These are phyloP conservation scores for Xylaria bambusicola DNA, from an alignment of 495 filamentous ascomycete species.

Conservation along the genomic window DNA sequence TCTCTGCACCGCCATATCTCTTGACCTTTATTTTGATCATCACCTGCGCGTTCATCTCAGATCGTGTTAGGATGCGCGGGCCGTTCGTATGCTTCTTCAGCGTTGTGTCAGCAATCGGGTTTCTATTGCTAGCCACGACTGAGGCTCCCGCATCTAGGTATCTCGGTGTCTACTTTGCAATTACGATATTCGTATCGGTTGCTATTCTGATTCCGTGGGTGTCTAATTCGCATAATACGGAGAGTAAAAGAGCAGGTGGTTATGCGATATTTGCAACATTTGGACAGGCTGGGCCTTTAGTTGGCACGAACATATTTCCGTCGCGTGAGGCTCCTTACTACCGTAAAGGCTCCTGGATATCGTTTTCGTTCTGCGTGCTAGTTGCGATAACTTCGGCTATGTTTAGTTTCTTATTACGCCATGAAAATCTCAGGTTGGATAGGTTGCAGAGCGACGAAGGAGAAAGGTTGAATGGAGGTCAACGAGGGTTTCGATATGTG, in stretches of 20 bases:
- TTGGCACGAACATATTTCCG: constrained; percentile 34
- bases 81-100: constrained; percentile 54
- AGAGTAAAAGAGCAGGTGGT: constrained; percentile 30
- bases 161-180: constrained; percentile 32
- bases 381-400: constrained; percentile 17
- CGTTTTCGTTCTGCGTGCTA: constrained; percentile 23
- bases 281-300: constrained; percentile 21
- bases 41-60: constrained; percentile 51
- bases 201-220: constrained; percentile 30
- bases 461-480: not conserved
- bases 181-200: constrained; percentile 30
- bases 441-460: not conserved
- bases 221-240: constrained; percentile 31
- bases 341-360: constrained; percentile 26
- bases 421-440: constrained; percentile 22
- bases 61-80: constrained; percentile 50
- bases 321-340: constrained; percentile 29
- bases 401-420: constrained; percentile 21
- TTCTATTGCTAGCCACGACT: constrained; percentile 35
- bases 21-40: constrained; percentile 56
- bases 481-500: constrained; percentile 20
- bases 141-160: constrained; percentile 27
- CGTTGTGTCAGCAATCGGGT: constrained; percentile 35
- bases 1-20: constrained; percentile 60
- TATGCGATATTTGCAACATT: constrained; percentile 25